Base-by-base conservation (phyloP, 75 land plant species). In the Chamaecyparis obtusa region DNA sequence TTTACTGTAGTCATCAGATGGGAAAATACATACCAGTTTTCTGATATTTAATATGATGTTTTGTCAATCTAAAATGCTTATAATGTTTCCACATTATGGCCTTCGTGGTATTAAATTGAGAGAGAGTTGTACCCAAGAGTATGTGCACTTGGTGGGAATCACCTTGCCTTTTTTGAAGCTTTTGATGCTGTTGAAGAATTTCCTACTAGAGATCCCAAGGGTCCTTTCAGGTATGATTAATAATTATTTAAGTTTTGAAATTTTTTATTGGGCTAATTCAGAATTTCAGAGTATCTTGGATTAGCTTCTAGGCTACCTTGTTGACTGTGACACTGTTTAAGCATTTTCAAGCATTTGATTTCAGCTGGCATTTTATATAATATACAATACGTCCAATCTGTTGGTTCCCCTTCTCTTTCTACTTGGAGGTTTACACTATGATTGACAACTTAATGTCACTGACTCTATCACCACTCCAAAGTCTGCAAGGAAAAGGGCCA, bases 111-210 rank as follows among this genome's bases (percentile, higher is more conserved):
- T 78, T 69, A 98, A 98, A 83, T 91, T 98, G 91, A 92, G 93
- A 89, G 91, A 89, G 10, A 93, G 93, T n/a, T 86, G 36, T 94
- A 71, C 90, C 94, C 10, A 93, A 92, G 51, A 92, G 60, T 30
- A 41, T 92, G 2, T 98, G 99, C 85, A 64, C 89, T 30, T 98
- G 99, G 99, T 98, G 96, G 96, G 85, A 93, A 86, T 96, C 98
- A 54, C 96, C 95, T 14, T 95, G n/a, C 95, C 85, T 93, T 98
- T 39, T 98, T 98, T 93, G 99, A 98, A 82, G 97, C 93, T 46
- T 89, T 98, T 82, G 99, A 98, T 96, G 87, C 90, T 32, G 89
- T 95, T 86, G n/a, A n/a, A n/a, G 97, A 98, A 87, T 85, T 92
- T 83, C 99, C 99, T 84, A 86, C 78, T 37, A 90, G 99, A 81